A percentile compares a stretch with the other conserved stretches of the same genome.
Evolutionary conservation across 164 flowering plant genomes (phyloP).

Genomic region (Aristolochia californica): DNA sequence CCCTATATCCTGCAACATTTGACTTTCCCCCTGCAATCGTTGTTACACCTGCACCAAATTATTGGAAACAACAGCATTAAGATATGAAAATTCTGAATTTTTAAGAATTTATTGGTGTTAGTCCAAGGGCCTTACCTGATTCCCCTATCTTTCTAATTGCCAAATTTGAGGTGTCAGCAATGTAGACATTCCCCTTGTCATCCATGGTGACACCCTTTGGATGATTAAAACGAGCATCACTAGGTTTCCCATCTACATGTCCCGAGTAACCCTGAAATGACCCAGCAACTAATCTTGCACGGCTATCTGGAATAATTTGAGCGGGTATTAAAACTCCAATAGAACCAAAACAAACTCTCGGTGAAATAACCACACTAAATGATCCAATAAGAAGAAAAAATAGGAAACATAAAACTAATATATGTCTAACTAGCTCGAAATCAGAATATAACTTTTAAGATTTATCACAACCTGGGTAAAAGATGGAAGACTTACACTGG

Average conservation of each 20-base stretch:
- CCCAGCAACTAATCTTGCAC: constrained; percentile 95
- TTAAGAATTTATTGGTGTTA: background rate
- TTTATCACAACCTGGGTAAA: background rate
- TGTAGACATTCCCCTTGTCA: constrained; percentile 90
- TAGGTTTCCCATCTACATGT: constrained; percentile 94
- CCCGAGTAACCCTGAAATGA: constrained; percentile 90
- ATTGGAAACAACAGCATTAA: constrained; percentile 18
- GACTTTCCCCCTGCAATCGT: constrained; percentile 99
- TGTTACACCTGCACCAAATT: constrained; percentile 51
- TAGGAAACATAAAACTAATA: no score
- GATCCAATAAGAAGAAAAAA: no score
- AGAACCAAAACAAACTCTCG: no score
- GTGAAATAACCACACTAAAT: no score
- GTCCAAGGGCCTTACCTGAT: constrained; percentile 35
- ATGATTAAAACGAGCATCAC: constrained; percentile 86
- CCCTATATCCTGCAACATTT: constrained; percentile 78
- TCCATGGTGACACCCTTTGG: constrained; percentile 94
- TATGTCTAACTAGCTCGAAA: no score
- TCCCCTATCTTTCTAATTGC: constrained; percentile 96
- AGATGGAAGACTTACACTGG: constrained; percentile 46
- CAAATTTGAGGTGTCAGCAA: constrained; percentile 82
- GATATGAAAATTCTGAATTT: background rate
- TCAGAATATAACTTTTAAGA: no score
- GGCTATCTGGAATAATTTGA: constrained; percentile 57
- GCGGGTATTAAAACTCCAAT: no score